Base-by-base conservation (phyloP, 768 basidiomycete species). In the Dioszegia hungarica region DNA sequence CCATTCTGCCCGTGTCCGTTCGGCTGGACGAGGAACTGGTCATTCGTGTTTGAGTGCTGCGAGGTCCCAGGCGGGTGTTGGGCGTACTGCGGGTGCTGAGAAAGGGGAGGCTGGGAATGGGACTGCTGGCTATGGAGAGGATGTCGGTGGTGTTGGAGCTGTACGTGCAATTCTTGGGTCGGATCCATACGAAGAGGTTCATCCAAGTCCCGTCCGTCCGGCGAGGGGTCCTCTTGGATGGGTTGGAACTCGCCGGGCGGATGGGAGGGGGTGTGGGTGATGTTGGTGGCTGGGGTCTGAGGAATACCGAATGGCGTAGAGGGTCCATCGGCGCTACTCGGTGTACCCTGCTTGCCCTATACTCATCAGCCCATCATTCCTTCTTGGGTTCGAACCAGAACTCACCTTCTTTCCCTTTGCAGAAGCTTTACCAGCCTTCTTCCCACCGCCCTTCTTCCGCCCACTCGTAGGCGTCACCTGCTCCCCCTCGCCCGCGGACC, bases 381-480 rank as follows among this genome's bases (percentile, higher is more conserved):
- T 19, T 25, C 17, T 19, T 2, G 22, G 27, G 2, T 11, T 29
- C 28, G 11, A 3, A 46, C 15, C 15, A 46, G 2, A 14, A 51
- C 49, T 51, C 47, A 51, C 49, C 34, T 51, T 51, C 24, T 39
- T 37, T 6, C 45, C 45, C 37, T 51, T 51, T 4, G 49, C 36
- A 2, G 36, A 24, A 22, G 22, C 36, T 20, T 51, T 51, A 2
- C 36, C n/a, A 20, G 20, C 36, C 25, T 34, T 38, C 22, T 38
- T 51, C 22, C 36, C n/a, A n/a, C n/a, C 49, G 11, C 49, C 49
- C 36, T 38, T 51, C 49, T 51, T 51, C 37, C 25, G 37, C 22
- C 33, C 49, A 27, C 49, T 51, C 9, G 49, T 37, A 3, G 49
- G 49, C 49, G 49, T 51, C 20, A 51, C 22, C 28, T 38, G 27